Evolutionary conservation across 2,329 filamentous ascomycete species (phyloP).

Genomic region (Paecilomyces dactylethromorphus): DNA sequence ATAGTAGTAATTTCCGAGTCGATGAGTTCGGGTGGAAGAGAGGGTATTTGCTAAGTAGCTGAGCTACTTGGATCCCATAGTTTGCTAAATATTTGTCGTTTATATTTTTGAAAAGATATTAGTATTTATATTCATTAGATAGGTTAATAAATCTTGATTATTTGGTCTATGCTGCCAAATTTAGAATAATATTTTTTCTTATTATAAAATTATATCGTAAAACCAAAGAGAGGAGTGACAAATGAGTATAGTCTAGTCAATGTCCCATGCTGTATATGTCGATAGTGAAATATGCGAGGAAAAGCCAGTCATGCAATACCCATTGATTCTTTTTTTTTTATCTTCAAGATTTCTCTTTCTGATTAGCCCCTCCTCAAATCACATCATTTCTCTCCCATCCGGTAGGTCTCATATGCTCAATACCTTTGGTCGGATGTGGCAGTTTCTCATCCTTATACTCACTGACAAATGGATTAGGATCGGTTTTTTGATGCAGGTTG

Average conservation of each 20-base stretch:
- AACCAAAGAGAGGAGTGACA: neutral
- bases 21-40: too few relatives aligned
- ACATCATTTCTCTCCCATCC: constrained; percentile 84
- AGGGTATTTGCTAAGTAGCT: too few relatives aligned
- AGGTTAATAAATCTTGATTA: too few relatives aligned
- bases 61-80: too few relatives aligned
- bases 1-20: too few relatives aligned
- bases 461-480: constrained; percentile 88
- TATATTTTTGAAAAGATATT: too few relatives aligned
- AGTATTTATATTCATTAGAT: too few relatives aligned
- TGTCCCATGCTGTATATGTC: neutral
- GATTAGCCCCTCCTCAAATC: constrained; percentile 38
- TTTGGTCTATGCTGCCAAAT: neutral
- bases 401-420: constrained; percentile 56
- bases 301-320: neutral
- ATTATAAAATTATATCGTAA: neutral
- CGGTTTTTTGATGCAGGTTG: constrained; percentile 75
- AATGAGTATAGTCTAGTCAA: neutral
- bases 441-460: constrained; percentile 64
- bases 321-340: neutral
- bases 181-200: neutral
- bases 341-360: too few relatives aligned
- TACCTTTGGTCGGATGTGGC: constrained; percentile 64
- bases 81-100: too few relatives aligned
- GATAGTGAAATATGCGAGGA: neutral